Conservation (phyloP, 495 filamentous ascomycete genomes). For the Talaromyces thailandensis region DNA sequence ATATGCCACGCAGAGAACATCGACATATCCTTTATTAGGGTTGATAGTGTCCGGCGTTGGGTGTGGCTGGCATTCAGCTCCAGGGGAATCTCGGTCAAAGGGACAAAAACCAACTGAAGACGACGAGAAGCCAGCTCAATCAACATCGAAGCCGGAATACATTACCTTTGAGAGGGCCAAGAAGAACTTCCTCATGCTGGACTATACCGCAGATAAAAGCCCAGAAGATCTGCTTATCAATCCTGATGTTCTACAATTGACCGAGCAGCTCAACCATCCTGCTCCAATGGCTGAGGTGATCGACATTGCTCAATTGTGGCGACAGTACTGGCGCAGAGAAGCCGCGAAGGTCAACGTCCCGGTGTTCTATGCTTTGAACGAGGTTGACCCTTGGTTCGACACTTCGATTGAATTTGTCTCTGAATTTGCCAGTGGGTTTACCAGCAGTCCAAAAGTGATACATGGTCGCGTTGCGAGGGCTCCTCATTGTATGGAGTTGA, state of each 20-base stretch:
- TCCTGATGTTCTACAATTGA: conserved; percentile 9
- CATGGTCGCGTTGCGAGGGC: conserved; percentile 8
- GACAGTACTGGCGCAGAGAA: conserved; percentile 13
- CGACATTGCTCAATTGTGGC: conserved; percentile 14
- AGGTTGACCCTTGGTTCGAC: conserved; percentile 15
- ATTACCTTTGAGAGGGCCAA: conserved; percentile 4
- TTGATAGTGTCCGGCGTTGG: conserved; percentile 24
- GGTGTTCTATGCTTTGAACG: conserved; percentile 14
- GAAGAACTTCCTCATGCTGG: conserved; percentile 19
- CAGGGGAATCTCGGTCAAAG: not conserved
- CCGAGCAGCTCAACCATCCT: conserved; percentile 15
- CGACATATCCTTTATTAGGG: conserved; percentile 20
- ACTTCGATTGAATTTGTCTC: conserved; percentile 7
- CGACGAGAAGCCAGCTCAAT: not conserved
- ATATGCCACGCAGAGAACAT: conserved; percentile 6
- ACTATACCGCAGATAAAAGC: conserved; percentile 4
- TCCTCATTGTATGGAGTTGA: conserved; percentile 21
- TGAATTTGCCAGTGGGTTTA: conserved; percentile 16
- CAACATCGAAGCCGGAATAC: not conserved
- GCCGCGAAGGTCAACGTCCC: conserved; percentile 13
- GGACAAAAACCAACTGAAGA: not conserved
- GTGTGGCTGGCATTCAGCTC: not conserved
- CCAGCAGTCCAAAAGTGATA: conserved; percentile 15
- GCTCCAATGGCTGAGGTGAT: conserved; percentile 12
- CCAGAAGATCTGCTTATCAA: not conserved